Conservation (phyloP, 1,284 basidiomycete genomes). For the Sporisorium exsertum region DNA sequence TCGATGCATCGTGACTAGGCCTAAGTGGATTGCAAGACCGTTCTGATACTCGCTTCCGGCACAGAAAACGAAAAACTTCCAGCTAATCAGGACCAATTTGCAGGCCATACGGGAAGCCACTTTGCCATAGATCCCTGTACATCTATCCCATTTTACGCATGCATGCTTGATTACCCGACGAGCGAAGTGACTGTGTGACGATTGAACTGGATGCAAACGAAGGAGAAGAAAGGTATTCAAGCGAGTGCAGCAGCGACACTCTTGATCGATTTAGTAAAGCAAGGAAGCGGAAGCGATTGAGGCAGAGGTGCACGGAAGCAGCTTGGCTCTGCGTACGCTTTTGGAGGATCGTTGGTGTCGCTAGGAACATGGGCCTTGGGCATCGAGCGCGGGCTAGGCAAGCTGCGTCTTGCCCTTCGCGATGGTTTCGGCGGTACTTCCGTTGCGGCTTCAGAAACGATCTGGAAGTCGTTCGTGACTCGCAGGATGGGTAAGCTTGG, state of each 20-base stretch:
- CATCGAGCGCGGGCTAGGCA: neutral
- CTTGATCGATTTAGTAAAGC: slow-evolving; percentile 10
- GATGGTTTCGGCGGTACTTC: neutral
- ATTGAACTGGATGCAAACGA: neutral
- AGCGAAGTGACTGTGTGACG: slow-evolving; percentile 12
- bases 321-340: slow-evolving; percentile 29
- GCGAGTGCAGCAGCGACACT: neutral
- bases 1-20: slow-evolving; percentile 10
- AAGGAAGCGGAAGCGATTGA: slow-evolving; percentile 22
- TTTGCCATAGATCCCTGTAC: slow-evolving; percentile 29
- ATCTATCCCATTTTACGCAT: slow-evolving; percentile 32
- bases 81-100: neutral
- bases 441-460: slow-evolving; percentile 1
- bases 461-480: slow-evolving; percentile 11
- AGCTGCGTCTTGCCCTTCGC: neutral
- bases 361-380: neutral
- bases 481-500: slow-evolving; percentile 10
- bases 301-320: slow-evolving; percentile 34
- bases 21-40: neutral
- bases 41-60: neutral
- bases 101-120: neutral
- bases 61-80: too few relatives aligned
- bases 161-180: slow-evolving; percentile 40
- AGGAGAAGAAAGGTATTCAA: neutral
- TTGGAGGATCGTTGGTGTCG: neutral